These are phyloP conservation scores for Cladophialophora carrionii DNA, from an alignment of 2,329 filamentous ascomycete genomes.

Conservation along the genomic window DNA sequence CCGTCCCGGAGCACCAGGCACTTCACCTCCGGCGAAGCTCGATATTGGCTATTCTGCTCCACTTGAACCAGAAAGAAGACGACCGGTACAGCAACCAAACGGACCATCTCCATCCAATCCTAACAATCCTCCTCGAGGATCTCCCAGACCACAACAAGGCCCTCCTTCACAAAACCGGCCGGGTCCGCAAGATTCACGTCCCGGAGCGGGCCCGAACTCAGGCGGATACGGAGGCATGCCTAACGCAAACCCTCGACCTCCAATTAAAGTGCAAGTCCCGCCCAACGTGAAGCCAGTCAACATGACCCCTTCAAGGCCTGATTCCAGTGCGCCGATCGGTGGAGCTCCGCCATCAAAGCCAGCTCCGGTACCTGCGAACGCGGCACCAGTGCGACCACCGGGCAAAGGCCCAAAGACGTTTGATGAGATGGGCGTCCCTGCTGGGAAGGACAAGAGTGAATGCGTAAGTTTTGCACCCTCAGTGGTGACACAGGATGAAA, in stretches of 20 bases:
- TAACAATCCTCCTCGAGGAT: constrained; percentile 41
- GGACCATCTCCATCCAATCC: constrained; percentile 25
- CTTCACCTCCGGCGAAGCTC: constrained; percentile 44
- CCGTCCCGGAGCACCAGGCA: constrained; percentile 28
- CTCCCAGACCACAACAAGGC: constrained; percentile 41
- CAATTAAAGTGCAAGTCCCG: constrained; percentile 16
- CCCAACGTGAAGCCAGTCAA: constrained; percentile 31
- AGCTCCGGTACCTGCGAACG: constrained; percentile 45
- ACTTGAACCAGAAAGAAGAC: constrained; percentile 41
- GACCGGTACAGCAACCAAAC: constrained; percentile 25
- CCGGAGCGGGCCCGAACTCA: constrained; percentile 15
- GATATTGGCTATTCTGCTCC: constrained; percentile 56
- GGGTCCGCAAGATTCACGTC: constrained; percentile 20
- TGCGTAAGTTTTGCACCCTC: constrained; percentile 68
- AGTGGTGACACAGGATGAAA: neutral
- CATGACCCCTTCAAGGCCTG: constrained; percentile 32
- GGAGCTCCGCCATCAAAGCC: constrained; percentile 43
- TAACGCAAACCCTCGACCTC: constrained; percentile 19
- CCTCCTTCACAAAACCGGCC: constrained; percentile 25
- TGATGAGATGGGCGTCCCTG: constrained; percentile 95
- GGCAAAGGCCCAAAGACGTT: constrained; percentile 90
- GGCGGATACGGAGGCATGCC: constrained; percentile 24
- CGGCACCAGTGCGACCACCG: constrained; percentile 36
- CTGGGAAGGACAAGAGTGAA: constrained; percentile 80
- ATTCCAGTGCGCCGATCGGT: constrained; percentile 23